Conservation (phyloP, 306 rosid genomes). For the Ziziphus jujuba region DNA sequence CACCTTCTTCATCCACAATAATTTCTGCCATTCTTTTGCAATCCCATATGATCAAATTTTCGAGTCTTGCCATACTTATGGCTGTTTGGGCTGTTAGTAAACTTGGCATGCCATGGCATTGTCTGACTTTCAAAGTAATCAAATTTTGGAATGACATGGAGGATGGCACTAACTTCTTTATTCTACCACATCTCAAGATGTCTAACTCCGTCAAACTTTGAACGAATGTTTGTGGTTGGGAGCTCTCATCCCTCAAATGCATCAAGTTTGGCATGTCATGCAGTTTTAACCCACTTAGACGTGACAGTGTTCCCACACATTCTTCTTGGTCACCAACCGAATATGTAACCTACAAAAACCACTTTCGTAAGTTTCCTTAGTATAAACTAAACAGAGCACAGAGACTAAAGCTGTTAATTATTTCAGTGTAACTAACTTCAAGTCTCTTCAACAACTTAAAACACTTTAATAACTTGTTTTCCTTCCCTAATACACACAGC, state of each 20-base stretch:
- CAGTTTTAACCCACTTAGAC: background rate
- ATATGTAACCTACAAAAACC: conserved; percentile 5
- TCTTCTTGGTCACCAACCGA: background rate
- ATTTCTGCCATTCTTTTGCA: conserved; percentile 17
- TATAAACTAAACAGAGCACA: too few species aligned
- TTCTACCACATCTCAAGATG: background rate
- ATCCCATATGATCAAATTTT: accelerated
- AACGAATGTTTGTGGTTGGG: background rate
- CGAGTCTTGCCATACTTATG: background rate
- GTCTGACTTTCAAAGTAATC: accelerated
- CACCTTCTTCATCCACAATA: background rate
- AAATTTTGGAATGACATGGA: conserved; percentile 9
- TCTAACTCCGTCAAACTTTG: background rate
- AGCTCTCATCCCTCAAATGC: background rate
- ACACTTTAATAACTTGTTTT: too few species aligned
- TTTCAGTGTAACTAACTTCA: too few species aligned
- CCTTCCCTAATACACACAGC: too few species aligned
- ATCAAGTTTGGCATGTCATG: background rate
- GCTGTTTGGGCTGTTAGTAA: conserved; percentile 19
- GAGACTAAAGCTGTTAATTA: too few species aligned
- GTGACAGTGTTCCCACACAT: background rate
- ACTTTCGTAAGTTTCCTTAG: background rate
- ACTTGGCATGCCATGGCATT: background rate
- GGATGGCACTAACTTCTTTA: conserved; percentile 10
- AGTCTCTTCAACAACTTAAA: too few species aligned